Evolutionary conservation across 208 protist genomes (phyloP).

Genomic region (Trypanosoma boissoni): DNA sequence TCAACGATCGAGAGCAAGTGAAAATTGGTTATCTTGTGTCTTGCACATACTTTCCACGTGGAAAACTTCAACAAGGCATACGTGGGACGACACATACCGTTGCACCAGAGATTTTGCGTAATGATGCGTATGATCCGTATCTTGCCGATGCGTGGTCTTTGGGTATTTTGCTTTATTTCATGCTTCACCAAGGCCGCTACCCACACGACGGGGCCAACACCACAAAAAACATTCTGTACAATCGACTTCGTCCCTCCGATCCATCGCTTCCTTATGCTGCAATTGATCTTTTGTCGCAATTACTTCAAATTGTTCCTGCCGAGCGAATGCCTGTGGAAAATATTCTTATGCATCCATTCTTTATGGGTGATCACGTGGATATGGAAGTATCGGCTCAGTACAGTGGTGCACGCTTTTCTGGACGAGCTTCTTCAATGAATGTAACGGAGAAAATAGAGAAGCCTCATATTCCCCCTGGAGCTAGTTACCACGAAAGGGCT

Average conservation of each 20-base stretch:
- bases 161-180: constrained; percentile 84
- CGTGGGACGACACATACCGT: constrained; percentile 82
- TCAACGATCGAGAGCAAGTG: constrained; percentile 56
- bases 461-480: constrained; percentile 22
- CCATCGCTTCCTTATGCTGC: constrained; percentile 38
- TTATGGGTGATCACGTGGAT: constrained; percentile 14
- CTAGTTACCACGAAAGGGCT: constrained; percentile 39
- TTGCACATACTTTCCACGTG: constrained; percentile 50
- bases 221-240: constrained; percentile 74
- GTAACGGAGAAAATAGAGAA: constrained; percentile 6
- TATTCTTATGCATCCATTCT: constrained; percentile 70
- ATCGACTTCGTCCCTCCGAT: constrained; percentile 50
- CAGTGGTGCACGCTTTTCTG: not conserved
- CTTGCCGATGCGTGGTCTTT: constrained; percentile 79
- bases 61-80: constrained; percentile 45
- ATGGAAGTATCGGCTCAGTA: not conserved
- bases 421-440: not conserved
- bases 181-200: constrained; percentile 82
- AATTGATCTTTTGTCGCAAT: constrained; percentile 46
- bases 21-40: constrained; percentile 78
- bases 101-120: constrained; percentile 73
- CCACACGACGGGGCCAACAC: constrained; percentile 88
- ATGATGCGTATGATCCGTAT: constrained; percentile 72
- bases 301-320: constrained; percentile 55
- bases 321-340: constrained; percentile 61